phyloP scores from a whole-genome alignment of 441 rosid genomes.

The Jatropha podagrica region DNA sequence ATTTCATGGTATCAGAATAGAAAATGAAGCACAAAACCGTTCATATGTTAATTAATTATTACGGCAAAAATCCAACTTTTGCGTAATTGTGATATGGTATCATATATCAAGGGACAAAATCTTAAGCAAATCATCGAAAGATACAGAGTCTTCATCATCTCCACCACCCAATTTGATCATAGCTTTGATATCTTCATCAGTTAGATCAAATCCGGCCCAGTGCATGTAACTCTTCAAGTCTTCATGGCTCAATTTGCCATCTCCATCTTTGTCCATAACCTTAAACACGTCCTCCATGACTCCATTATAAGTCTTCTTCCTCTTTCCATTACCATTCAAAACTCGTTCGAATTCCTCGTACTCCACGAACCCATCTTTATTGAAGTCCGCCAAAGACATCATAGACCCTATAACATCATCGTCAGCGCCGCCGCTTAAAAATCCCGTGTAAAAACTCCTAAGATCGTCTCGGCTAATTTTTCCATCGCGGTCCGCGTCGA shows the following conservation, averaged over 20 bases:
- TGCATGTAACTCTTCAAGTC: conserved; percentile 73
- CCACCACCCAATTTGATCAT: conserved; percentile 72
- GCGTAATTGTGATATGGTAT: neutral
- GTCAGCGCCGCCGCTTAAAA: conserved; percentile 20
- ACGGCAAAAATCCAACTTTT: no score
- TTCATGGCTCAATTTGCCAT: conserved; percentile 59
- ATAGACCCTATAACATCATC: conserved; percentile 56
- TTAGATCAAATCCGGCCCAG: conserved; percentile 55
- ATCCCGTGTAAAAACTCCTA: conserved; percentile 46
- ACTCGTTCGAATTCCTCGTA: conserved; percentile 81
- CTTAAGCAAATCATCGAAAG: conserved; percentile 55
- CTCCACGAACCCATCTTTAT: conserved; percentile 80
- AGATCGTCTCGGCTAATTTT: conserved; percentile 81
- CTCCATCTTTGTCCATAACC: conserved; percentile 83
- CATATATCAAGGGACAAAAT: conserved; percentile 42
- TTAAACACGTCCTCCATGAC: conserved; percentile 73
- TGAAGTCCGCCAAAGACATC: conserved; percentile 73
- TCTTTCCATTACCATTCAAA: conserved; percentile 24
- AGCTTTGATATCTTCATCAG: conserved; percentile 62
- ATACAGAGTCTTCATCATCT: conserved; percentile 46
- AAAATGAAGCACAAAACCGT: no score
- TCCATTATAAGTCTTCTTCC: conserved; percentile 16
- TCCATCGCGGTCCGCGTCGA: conserved; percentile 85
- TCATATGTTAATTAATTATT: no score
- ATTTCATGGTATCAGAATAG: no score